phyloP scores from a whole-genome alignment of 176 grass and related monocot genomes.

The Triticum urartu region DNA sequence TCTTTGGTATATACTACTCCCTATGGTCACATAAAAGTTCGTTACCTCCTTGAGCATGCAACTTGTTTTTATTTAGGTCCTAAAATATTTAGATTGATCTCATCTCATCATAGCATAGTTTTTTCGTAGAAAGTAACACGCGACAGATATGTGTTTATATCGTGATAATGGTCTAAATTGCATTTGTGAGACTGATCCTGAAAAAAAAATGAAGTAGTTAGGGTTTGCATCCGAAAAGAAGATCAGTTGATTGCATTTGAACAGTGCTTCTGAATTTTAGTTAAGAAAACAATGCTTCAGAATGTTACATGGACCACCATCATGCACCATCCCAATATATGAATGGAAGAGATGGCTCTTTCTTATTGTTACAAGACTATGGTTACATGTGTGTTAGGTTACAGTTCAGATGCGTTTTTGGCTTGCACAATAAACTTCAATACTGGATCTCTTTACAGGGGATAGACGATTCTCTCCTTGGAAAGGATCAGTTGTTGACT shows the following conservation, averaged over 20 bases:
- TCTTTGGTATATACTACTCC: constrained; percentile 1
- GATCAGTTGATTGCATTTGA: constrained; percentile 3
- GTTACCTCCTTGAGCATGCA: not conserved
- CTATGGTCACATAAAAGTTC: not conserved
- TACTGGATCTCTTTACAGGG: constrained; percentile 48
- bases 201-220: not conserved
- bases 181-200: not conserved
- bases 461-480: too few relatives aligned
- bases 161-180: not conserved
- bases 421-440: constrained; percentile 8
- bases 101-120: too few relatives aligned
- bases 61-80: not conserved
- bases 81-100: constrained; percentile 22
- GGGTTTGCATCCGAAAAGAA: not conserved
- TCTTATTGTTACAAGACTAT: not conserved
- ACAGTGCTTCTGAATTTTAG: not conserved
- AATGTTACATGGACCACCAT: constrained; percentile 14
- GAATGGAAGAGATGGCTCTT: not conserved
- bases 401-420: not conserved
- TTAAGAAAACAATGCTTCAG: not conserved
- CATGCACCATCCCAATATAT: not conserved
- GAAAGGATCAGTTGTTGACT: too few relatives aligned
- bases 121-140: too few relatives aligned
- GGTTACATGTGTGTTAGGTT: not conserved
- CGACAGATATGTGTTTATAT: too few relatives aligned